Conservation (phyloP, 495 filamentous ascomycete species). For the Penicillium ucsense region DNA sequence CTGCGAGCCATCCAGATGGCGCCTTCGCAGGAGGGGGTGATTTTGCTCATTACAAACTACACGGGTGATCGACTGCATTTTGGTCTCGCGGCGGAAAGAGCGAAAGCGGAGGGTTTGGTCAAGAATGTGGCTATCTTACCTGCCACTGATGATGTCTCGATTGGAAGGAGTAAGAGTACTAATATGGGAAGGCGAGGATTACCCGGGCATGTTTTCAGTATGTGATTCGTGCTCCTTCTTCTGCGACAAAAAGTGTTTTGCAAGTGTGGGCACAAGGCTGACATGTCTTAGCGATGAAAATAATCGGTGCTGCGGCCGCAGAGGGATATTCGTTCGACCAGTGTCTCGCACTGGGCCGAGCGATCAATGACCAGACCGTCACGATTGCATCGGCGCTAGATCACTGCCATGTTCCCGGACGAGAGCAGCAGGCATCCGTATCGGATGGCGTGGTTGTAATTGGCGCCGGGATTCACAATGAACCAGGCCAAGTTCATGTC, state of each 20-base stretch:
- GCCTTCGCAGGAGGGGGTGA: slow-evolving; percentile 2
- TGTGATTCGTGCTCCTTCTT: not conserved
- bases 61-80: slow-evolving; percentile 11
- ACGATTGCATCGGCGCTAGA: slow-evolving; percentile 10
- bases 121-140: not conserved
- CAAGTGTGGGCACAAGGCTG: not conserved
- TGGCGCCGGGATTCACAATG: slow-evolving; percentile 11
- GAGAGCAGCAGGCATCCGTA: slow-evolving; percentile 2
- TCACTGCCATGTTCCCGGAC: slow-evolving; percentile 6
- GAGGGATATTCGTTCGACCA: slow-evolving; percentile 7
- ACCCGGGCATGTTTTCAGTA: slow-evolving; percentile 6
- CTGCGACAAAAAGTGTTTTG: not conserved
- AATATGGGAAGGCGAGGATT: slow-evolving; percentile 5
- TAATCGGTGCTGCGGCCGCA: slow-evolving; percentile 5
- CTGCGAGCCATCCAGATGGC: slow-evolving; percentile 3
- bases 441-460: slow-evolving; percentile 3
- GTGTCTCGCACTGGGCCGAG: slow-evolving; percentile 2
- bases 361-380: slow-evolving; percentile 4
- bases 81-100: slow-evolving; percentile 7
- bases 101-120: not conserved
- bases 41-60: slow-evolving; percentile 9
- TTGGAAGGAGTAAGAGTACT: slow-evolving; percentile 2
- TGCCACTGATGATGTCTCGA: slow-evolving; percentile 8
- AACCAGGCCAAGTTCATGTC: slow-evolving; percentile 4
- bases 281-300: slow-evolving; percentile 5